A percentile compares a stretch with the other conserved stretches of the same genome.
Conservation (phyloP, 2,329 filamentous ascomycete species). For the Samsoniella hepiali region DNA sequence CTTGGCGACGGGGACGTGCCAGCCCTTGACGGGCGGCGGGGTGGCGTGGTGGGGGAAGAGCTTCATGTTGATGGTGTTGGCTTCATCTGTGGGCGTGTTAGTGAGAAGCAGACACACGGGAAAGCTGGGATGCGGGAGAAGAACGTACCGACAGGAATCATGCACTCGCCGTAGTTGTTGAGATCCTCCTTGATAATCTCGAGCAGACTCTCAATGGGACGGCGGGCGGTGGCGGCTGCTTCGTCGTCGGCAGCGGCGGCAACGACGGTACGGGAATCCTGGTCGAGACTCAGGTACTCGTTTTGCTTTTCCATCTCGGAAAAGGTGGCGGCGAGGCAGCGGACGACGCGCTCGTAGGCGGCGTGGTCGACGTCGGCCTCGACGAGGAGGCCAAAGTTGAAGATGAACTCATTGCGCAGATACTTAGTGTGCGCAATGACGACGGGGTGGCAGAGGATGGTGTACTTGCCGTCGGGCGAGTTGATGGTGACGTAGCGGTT, state of each 20-base stretch:
- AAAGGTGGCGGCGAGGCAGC: slow-evolving; percentile 81
- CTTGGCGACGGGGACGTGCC: slow-evolving; percentile 83
- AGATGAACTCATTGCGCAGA: slow-evolving; percentile 93
- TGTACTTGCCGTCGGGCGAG: slow-evolving; percentile 65
- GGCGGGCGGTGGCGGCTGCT: slow-evolving; percentile 39
- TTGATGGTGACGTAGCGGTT: slow-evolving; percentile 83
- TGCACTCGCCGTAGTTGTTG: slow-evolving; percentile 96
- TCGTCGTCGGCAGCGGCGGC: slow-evolving; percentile 32
- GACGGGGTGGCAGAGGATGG: slow-evolving; percentile 83
- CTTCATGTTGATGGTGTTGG: slow-evolving; percentile 95
- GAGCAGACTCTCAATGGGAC: slow-evolving; percentile 78
- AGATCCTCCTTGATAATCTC: slow-evolving; percentile 80
- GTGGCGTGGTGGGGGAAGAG: slow-evolving; percentile 79
- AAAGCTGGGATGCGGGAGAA: not conserved
- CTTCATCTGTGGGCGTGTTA: slow-evolving; percentile 60
- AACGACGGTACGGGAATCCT: slow-evolving; percentile 38
- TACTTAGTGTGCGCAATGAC: slow-evolving; percentile 82
- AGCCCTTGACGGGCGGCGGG: slow-evolving; percentile 74
- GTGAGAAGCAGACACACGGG: not conserved
- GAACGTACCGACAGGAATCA: slow-evolving; percentile 84
- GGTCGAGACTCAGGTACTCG: slow-evolving; percentile 69
- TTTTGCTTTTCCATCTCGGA: slow-evolving; percentile 89
- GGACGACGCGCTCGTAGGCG: slow-evolving; percentile 79
- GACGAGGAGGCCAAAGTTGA: slow-evolving; percentile 90
- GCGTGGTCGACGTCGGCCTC: slow-evolving; percentile 64